These are phyloP conservation scores for Ormosia semicastrata DNA, from an alignment of 306 rosid species.

Conservation along the genomic window DNA sequence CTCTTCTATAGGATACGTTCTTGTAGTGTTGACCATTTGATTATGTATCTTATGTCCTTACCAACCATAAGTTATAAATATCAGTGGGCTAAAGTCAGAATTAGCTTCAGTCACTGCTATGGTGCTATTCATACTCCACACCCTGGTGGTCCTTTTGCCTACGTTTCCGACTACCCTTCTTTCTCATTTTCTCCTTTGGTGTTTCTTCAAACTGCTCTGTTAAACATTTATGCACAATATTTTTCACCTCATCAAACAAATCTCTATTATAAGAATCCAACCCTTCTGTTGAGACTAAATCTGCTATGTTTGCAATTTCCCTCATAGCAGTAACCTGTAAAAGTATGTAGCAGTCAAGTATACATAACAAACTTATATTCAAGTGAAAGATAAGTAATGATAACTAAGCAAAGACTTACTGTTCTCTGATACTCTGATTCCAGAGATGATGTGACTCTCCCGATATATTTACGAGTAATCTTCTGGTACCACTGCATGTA, in stretches of 20 bases:
- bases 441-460: slow-evolving; percentile 66
- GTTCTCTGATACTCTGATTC: slow-evolving; percentile 81
- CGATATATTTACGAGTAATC: slow-evolving; percentile 64
- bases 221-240: slow-evolving; percentile 55
- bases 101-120: slow-evolving; percentile 15
- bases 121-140: slow-evolving; percentile 30
- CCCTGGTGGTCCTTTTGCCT: slow-evolving; percentile 44
- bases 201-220: slow-evolving; percentile 60
- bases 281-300: slow-evolving; percentile 54
- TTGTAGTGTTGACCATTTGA: slow-evolving; percentile 2
- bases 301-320: slow-evolving; percentile 66
- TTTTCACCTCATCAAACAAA: slow-evolving; percentile 60
- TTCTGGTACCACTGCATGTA: slow-evolving; percentile 69
- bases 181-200: slow-evolving; percentile 46
- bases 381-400: background rate
- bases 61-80: slow-evolving; percentile 1
- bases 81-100: slow-evolving; percentile 8
- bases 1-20: slow-evolving; percentile 13
- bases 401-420: slow-evolving; percentile 38
- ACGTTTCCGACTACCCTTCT: slow-evolving; percentile 58
- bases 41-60: background rate
- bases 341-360: background rate
- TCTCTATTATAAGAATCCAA: slow-evolving; percentile 61
- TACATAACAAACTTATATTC: background rate
- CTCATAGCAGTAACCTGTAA: slow-evolving; percentile 65